Evolutionary conservation across 768 basidiomycete species (phyloP), one percentile per base, ranked within the genome.

Genomic region (Cubamyces lactineus): DNA sequence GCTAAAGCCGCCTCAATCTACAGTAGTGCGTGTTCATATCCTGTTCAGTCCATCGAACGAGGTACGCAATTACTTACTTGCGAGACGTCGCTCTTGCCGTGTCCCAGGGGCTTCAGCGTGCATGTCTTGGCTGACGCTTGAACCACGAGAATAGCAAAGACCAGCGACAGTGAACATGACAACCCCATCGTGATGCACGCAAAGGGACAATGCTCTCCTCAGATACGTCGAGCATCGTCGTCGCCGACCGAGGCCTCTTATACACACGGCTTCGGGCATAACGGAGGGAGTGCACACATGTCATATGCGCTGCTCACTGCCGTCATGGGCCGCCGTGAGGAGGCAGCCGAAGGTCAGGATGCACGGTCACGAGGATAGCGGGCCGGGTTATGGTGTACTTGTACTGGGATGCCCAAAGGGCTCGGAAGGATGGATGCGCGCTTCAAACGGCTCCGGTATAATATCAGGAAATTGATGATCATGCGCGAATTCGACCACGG

Each of bases 1-100:
- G 76, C 71, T 50, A 85, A 83, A 1, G 83, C 83, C 11, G 70
- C 73, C 59, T 82, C 77, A 8, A 85, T 79, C 80, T 84, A 50
- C 7, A n/a, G n/a, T n/a, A n/a, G n/a, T 24, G 11, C 12, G 19
- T 34, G 12, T 15, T 39, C 21, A 53, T 42, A 16, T 16, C 24
- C 19, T 23, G 17, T 26, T 47, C 46, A 13, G 15, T 11, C 17
- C 28, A 28, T 52, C 8, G 53, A 1, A n/a, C 21, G 6, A 24
- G 11, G 40, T 21, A 13, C 1, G 15, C 24, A 9, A 0, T 2
- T 24, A 9, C 65, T 23, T 30, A 70, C 71, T 63, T 72, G 71
- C 24, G 58, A 59, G 3, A 67, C 67, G 47, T 72, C 71, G 26
- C 70, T 70, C 30, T 51, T 63, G 16, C 69, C 69, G 40, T 58